Base-by-base conservation (phyloP, 2,329 filamentous ascomycete genomes). In the Aspergillus melleus region DNA sequence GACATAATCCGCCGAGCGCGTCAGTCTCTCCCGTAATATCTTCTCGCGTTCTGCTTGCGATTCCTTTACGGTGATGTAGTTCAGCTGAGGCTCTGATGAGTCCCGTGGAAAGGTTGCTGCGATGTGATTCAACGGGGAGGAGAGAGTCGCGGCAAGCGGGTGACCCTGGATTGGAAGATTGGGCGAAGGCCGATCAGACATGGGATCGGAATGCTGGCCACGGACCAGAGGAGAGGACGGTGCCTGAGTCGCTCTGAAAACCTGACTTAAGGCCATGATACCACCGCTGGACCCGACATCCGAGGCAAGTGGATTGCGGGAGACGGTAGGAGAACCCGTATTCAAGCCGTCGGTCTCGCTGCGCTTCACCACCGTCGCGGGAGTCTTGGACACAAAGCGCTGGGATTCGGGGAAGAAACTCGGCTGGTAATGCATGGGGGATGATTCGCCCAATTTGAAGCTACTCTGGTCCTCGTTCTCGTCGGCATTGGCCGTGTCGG, bases 151-250 rank as follows among this genome's bases (percentile, higher is more conserved):
- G 49, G 69, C 66, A 24, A 76, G 64, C 9, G 75, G 72, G 30
- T 71, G 73, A 36, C 70, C 68, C 55, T 80, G 74, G 26, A 80
- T 74, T 42, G 79, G 76, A 20, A 82, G 68, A 62, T 80, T 77
- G n/a, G 80, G 80, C 2, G 80, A 82, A 3, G 80, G 80, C 53
- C 80, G 77, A 61, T 81, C 79, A 11, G 79, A 81, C 30, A 74
- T 62, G 9, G 72, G 67, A 49, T 79, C 79, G 2, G 72, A 71
- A 6, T 73, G 73, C 2, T 69, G 64, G 11, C 68, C 62, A 62
- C 75, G 72, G 11, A 74, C 66, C 42, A 79, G 68, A 4, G 80
- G 80, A 11, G 80, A 82, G 2, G 80, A 80, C 24, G 76, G 72
- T 30, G 75, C 79, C 64, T 82, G 80, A 0, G 80, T 83, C 22